These are phyloP conservation scores for Dittrichia graveolens DNA, from an alignment of 129 eudicot species.

Conservation along the genomic window DNA sequence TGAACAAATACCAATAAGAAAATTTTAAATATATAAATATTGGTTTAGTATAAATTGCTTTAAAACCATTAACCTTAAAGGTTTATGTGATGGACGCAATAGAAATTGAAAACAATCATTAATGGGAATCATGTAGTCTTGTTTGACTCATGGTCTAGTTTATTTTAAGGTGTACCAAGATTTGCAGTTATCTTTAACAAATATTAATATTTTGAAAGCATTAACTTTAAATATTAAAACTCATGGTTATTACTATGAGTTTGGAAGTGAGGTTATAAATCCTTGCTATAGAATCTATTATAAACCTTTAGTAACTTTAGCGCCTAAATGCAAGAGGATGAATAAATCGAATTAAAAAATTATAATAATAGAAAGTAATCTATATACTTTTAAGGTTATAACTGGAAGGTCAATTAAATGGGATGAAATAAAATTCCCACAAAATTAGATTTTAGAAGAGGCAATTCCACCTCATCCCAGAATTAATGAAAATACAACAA, in stretches of 20 bases:
- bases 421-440: not conserved
- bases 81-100: not conserved
- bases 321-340: not conserved
- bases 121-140: not conserved
- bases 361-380: not conserved
- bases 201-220: not conserved
- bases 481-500: no score
- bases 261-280: not conserved
- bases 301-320: not conserved
- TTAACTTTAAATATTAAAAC: slow-evolving; percentile 1
- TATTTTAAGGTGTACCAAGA: not conserved
- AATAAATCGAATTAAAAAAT: not conserved
- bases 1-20: not conserved
- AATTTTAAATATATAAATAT: not conserved
- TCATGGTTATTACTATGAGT: not conserved
- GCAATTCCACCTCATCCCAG: no score
- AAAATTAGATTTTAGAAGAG: not conserved
- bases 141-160: not conserved
- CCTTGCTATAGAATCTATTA: not conserved
- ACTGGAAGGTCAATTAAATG: not conserved
- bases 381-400: not conserved
- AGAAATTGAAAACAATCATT: not conserved
- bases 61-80: not conserved
- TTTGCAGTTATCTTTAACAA: not conserved
- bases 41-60: not conserved